Percentiles rank a stretch among this genome's conserved stretches.
These are phyloP conservation scores for Echria macrotheca DNA, from an alignment of 495 filamentous ascomycete species.

Conservation along the genomic window DNA sequence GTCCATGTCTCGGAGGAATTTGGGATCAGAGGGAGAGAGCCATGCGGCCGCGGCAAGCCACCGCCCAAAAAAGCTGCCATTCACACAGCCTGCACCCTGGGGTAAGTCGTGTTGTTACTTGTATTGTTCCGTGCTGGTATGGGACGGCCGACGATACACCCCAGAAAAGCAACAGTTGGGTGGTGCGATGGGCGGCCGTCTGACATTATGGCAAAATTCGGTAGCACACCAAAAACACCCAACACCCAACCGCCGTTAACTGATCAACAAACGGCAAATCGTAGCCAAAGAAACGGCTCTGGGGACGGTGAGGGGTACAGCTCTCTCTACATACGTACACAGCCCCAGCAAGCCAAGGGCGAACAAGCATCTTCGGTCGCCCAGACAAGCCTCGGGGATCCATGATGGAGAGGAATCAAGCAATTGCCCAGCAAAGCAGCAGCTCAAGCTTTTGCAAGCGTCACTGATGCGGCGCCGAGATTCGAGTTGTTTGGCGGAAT, in stretches of 20 bases:
- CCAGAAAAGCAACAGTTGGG: background rate
- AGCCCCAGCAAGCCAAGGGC: background rate
- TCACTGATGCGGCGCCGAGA: background rate
- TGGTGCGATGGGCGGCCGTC: background rate
- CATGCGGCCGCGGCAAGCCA: background rate
- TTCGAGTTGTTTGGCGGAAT: background rate
- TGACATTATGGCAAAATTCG: background rate
- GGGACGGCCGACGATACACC: no score
- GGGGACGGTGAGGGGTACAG: background rate
- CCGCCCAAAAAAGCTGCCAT: background rate
- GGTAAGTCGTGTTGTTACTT: background rate
- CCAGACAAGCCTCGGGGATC: background rate
- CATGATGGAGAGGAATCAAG: background rate
- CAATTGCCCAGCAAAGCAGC: background rate
- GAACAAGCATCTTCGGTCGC: background rate
- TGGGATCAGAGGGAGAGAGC: background rate
- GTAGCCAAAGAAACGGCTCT: background rate
- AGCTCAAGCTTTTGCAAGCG: background rate
- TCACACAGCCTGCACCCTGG: background rate
- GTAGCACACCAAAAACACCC: background rate
- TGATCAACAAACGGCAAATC: background rate
- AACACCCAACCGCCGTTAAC: no score
- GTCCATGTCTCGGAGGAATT: conserved; percentile 7
- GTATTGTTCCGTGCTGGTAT: background rate
- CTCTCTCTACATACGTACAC: background rate